phyloP scores from a whole-genome alignment of 2,329 filamentous ascomycete species.

The Hypoxylon sp. region DNA sequence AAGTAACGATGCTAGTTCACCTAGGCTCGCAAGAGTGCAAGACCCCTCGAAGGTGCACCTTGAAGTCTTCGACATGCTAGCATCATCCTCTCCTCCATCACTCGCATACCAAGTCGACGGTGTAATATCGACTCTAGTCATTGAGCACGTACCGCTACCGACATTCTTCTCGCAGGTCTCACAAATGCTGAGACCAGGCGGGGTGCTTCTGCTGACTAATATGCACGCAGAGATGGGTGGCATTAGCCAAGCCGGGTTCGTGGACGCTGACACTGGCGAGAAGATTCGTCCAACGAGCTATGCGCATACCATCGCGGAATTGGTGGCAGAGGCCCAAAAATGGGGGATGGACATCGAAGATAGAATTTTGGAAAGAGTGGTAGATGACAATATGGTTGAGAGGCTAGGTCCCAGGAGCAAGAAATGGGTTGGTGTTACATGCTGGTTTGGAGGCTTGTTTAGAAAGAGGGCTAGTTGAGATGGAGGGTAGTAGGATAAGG shows the following conservation, averaged over 20 bases:
- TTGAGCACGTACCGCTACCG: constrained; percentile 67
- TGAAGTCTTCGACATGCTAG: constrained; percentile 52
- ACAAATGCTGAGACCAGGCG: constrained; percentile 56
- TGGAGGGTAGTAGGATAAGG: background rate
- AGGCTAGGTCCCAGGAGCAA: constrained; percentile 65
- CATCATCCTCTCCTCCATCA: constrained; percentile 38
- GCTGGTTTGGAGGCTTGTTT: constrained; percentile 63
- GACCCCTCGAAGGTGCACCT: constrained; percentile 35
- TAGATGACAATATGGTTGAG: constrained; percentile 65
- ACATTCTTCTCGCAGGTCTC: constrained; percentile 59
- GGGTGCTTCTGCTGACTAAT: constrained; percentile 68
- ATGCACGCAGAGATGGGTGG: constrained; percentile 73
- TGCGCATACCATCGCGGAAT: constrained; percentile 61
- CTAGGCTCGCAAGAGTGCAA: background rate
- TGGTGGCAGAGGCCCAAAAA: constrained; percentile 57
- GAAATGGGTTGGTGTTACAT: constrained; percentile 69
- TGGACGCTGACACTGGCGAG: constrained; percentile 58
- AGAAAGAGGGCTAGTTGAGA: constrained; percentile 37
- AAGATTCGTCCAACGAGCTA: constrained; percentile 70
- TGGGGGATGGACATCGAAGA: constrained; percentile 56
- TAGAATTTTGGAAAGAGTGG: constrained; percentile 52
- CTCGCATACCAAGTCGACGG: constrained; percentile 49
- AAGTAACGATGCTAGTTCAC: background rate
- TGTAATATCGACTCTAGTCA: constrained; percentile 68
- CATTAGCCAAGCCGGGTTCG: constrained; percentile 68